Evolutionary conservation across 495 filamentous ascomycete genomes (phyloP), one percentile per base, ranked within the genome.

Genomic region (Sabuloglossum arenarium): DNA sequence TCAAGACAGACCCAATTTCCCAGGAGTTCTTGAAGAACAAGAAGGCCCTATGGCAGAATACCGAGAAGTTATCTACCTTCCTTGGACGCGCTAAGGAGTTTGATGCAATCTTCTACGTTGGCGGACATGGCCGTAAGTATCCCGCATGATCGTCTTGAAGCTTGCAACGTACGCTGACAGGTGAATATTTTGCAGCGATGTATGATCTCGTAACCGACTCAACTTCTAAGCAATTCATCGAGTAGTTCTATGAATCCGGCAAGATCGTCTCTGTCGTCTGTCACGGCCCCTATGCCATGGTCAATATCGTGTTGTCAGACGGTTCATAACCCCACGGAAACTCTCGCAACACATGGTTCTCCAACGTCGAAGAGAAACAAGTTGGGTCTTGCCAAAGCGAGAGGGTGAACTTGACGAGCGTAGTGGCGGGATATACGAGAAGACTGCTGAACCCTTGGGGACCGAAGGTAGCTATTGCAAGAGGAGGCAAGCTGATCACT

Each of bases 21-120:
- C 54, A 62, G 3, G 63, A 66, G 10, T 87, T 87, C 70, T 61
- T 76, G 3, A 62, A 72, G 8, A 67, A 71, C 21, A 64, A 82
- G 42, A 61, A 72, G 45, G 55, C 66, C 1, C 66, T 84, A 3
- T 88, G 81, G 80, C 76, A 78, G 62, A 71, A 79, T 30, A 86
- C 83, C 0, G 58, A 70, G 1, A 73, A 73, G 56, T 63, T 87
- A 0, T 59, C 66, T 0, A 62, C 70, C 2, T 70, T 83, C 50
- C 42, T 73, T 0, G 75, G 77, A 0, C 70, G 70, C 29, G 73
- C 74, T 0, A 64, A 58, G 43, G 79, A 85, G 46, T 87, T 79
- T 62, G 82, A 78, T 54, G 83, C 79, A 25, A 66, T 88, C 46
- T 85, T 81, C 65, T 85, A 75, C 65, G 81, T 85, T 12, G 85